Evolutionary conservation across 768 basidiomycete species (phyloP).

Genomic region (Leccinum barrowsii): DNA sequence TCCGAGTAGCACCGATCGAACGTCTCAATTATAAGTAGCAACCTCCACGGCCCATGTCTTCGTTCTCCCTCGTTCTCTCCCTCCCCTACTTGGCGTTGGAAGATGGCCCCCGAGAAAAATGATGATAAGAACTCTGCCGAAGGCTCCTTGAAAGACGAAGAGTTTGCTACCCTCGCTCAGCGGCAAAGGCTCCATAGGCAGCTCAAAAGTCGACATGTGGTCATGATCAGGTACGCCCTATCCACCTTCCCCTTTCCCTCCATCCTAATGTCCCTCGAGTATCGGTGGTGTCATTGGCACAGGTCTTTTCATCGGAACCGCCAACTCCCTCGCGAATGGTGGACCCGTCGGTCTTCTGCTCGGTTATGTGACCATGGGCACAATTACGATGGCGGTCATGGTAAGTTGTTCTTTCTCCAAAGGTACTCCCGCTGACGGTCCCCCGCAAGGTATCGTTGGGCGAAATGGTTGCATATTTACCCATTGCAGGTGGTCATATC

Average conservation of each 20-base stretch:
- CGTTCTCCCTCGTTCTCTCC: too few relatives aligned
- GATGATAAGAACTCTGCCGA: constrained; percentile 5
- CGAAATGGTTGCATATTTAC: constrained; percentile 64
- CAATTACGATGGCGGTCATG: constrained; percentile 33
- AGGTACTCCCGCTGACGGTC: background rate
- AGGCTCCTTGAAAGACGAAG: constrained; percentile 23
- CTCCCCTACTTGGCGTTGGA: too few relatives aligned
- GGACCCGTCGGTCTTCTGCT: constrained; percentile 43
- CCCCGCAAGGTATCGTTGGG: constrained; percentile 44
- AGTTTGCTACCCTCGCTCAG: background rate
- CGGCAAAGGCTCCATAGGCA: constrained; percentile 45
- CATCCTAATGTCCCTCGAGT: constrained; percentile 31
- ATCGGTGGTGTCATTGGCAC: constrained; percentile 42
- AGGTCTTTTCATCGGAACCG: background rate
- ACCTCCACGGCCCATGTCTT: background rate
- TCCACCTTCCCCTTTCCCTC: background rate
- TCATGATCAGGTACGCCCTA: constrained; percentile 65
- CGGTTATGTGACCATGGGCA: constrained; percentile 34
- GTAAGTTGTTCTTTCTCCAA: constrained; percentile 8
- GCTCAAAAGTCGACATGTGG: constrained; percentile 73
- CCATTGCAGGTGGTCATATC: constrained; percentile 78
- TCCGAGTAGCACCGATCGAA: background rate
- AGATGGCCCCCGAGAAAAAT: constrained; percentile 19
- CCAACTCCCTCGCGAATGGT: constrained; percentile 28
- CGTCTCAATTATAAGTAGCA: background rate